Conservation (phyloP, 768 basidiomycete genomes). For the Trichaptum fuscoviolaceum region DNA sequence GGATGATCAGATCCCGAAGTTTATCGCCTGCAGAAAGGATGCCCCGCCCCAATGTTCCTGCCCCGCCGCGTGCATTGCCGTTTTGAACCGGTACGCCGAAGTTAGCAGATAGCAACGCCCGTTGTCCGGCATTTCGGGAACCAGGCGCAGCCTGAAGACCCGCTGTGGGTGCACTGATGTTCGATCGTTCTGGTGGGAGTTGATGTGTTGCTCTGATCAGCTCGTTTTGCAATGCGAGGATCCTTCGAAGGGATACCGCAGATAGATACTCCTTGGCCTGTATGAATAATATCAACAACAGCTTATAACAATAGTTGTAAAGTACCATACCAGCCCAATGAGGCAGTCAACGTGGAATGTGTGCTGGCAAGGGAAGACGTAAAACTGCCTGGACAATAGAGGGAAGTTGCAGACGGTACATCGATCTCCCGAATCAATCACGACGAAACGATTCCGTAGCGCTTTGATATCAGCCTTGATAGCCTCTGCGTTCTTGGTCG, state of each 20-base stretch:
- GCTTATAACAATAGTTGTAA: background rate
- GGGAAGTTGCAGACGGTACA: slow-evolving; percentile 77
- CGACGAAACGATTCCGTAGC: slow-evolving; percentile 85
- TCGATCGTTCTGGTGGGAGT: slow-evolving; percentile 27
- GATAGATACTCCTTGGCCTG: slow-evolving; percentile 93
- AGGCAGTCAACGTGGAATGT: slow-evolving; percentile 97
- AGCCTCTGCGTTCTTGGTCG: slow-evolving; percentile 84
- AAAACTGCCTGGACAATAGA: slow-evolving; percentile 87
- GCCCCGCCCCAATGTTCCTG: slow-evolving; percentile 68
- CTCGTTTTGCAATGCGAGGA: slow-evolving; percentile 81
- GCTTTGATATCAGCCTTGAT: slow-evolving; percentile 89
- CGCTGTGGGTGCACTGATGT: slow-evolving; percentile 26
- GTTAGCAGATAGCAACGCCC: slow-evolving; percentile 71
- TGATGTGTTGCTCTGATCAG: slow-evolving; percentile 54
- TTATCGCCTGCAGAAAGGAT: slow-evolving; percentile 86
- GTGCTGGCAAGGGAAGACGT: slow-evolving; percentile 98
- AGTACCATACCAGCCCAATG: slow-evolving; percentile 74
- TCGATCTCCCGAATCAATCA: slow-evolving; percentile 80
- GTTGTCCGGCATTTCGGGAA: slow-evolving; percentile 41
- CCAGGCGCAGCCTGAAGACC: slow-evolving; percentile 22
- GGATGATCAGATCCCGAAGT: slow-evolving; percentile 86
- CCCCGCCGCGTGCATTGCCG: slow-evolving; percentile 46
- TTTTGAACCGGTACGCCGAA: slow-evolving; percentile 59
- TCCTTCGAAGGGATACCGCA: slow-evolving; percentile 72
- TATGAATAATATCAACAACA: background rate